These are phyloP conservation scores for Talaromyces sp. DNA, from an alignment of 2,329 filamentous ascomycete genomes.

Conservation along the genomic window DNA sequence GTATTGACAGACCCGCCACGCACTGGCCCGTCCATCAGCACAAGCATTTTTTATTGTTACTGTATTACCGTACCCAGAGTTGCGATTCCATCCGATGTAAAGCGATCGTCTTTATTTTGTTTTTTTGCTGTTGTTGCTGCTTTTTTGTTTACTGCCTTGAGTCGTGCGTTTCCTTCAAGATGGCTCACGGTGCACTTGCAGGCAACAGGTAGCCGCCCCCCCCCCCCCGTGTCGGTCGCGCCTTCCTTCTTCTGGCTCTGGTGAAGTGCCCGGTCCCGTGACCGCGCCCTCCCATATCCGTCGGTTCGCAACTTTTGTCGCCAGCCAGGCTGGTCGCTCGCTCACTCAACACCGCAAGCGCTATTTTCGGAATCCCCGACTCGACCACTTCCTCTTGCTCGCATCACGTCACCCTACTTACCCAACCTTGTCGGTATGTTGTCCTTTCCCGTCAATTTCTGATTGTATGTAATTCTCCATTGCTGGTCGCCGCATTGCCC, in stretches of 20 bases:
- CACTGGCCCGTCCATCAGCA: not conserved
- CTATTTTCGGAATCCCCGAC: slow-evolving; percentile 31
- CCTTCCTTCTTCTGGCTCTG: not conserved
- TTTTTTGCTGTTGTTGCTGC: not conserved
- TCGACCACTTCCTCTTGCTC: slow-evolving; percentile 24
- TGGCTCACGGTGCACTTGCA: not conserved
- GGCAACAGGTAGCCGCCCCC: not conserved
- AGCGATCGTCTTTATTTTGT: not conserved
- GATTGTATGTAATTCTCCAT: not conserved
- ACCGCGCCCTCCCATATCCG: slow-evolving; percentile 17
- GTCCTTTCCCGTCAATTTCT: slow-evolving; percentile 9
- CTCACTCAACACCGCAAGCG: slow-evolving; percentile 24
- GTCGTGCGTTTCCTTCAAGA: not conserved
- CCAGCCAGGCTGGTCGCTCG: slow-evolving; percentile 9
- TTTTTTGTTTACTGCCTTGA: not conserved
- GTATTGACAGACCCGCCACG: not conserved
- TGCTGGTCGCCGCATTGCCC: not conserved
- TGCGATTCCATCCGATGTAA: not conserved
- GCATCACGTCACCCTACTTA: slow-evolving; percentile 33
- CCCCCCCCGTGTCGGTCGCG: no score
- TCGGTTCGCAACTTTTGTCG: not conserved
- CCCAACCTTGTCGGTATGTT: slow-evolving; percentile 40
- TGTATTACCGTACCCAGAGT: not conserved
- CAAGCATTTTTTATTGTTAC: not conserved
- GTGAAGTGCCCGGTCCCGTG: slow-evolving; percentile 21